Evolutionary conservation across 2,329 filamentous ascomycete species (phyloP).

Genomic region (Penicillium sp.): DNA sequence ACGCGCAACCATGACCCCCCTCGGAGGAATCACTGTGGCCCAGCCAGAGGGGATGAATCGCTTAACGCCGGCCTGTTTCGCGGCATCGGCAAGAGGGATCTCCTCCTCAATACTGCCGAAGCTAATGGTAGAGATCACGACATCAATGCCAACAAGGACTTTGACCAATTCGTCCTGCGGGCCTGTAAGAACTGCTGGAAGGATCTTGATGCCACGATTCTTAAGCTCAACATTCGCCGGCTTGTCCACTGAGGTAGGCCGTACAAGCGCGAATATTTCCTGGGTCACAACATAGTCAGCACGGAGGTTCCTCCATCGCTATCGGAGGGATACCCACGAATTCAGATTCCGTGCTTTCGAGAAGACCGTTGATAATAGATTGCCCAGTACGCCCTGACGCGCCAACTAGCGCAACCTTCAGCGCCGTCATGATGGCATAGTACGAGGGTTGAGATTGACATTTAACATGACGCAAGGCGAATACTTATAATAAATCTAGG

Average conservation of each 20-base stretch:
- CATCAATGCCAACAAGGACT: slow-evolving; percentile 28
- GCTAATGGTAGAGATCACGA: slow-evolving; percentile 44
- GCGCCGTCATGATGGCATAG: not conserved
- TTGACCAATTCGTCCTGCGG: not conserved
- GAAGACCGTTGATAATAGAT: not conserved
- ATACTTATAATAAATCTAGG: not conserved
- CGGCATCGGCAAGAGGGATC: slow-evolving; percentile 46
- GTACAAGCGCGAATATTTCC: not conserved
- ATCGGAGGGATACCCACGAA: not conserved
- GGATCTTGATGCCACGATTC: not conserved
- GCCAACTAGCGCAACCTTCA: not conserved
- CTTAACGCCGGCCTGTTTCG: slow-evolving; percentile 47
- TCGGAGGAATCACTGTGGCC: slow-evolving; percentile 43
- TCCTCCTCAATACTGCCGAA: slow-evolving; percentile 38
- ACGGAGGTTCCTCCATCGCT: not conserved
- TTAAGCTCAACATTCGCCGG: not conserved
- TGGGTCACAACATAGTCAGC: not conserved
- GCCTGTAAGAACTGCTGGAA: not conserved
- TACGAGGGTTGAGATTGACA: too few species aligned
- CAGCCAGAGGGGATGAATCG: slow-evolving; percentile 53
- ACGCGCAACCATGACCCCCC: slow-evolving; percentile 42
- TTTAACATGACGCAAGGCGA: not conserved
- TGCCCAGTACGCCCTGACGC: not conserved
- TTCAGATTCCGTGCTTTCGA: not conserved
- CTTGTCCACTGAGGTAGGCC: not conserved